Evolutionary conservation across 148 eudicot genomes (phyloP), one percentile per base, ranked within the genome.

Genomic region (Fagopyrum tataricum): DNA sequence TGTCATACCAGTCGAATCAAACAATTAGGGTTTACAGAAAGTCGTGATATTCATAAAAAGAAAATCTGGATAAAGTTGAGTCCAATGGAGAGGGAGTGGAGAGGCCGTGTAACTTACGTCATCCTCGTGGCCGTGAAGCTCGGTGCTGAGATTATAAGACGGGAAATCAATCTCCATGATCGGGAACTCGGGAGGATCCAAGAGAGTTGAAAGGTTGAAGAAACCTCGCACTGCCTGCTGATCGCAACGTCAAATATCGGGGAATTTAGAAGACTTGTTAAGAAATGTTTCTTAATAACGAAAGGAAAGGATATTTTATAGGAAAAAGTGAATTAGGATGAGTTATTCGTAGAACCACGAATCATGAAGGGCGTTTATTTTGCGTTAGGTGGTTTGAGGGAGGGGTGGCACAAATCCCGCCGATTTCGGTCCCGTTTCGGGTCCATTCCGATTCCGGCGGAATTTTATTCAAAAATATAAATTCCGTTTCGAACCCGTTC

Each of bases 41-140:
- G n/a, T 24, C 67, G n/a, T 13, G 17, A 14, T 7, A 7, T 58
- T 58, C 17, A 55, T 31, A 31, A 31, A 31, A 31, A 55, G 76
- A 15, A 17, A 31, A 61, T 46, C 55, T 74, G 56, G 56, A 48
- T 37, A 12, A 51, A 31, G 5, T 24, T 40, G 62, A 75, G 56
- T 46, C 52, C 47, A 56, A 73, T 21, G 43, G 62, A 58, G 74
- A 56, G 51, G 43, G 41, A 71, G 70, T 51, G 47, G 41, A 18
- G 72, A 1, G 48, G 72, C 6, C 7, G 24, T 18, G 49, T 43
- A 44, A 23, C 74, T 71, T 90, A 90, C 98, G 48, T 92, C 98
- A 66, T 90, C 96, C 77, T 90, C 90, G 76, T 86, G 92, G 59
- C 94, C 89, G 7, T 81, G 85, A 44, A 93, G 92, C 71, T 93